Conservation (phyloP, 2,329 filamentous ascomycete species). For the Exophiala bonariae region DNA sequence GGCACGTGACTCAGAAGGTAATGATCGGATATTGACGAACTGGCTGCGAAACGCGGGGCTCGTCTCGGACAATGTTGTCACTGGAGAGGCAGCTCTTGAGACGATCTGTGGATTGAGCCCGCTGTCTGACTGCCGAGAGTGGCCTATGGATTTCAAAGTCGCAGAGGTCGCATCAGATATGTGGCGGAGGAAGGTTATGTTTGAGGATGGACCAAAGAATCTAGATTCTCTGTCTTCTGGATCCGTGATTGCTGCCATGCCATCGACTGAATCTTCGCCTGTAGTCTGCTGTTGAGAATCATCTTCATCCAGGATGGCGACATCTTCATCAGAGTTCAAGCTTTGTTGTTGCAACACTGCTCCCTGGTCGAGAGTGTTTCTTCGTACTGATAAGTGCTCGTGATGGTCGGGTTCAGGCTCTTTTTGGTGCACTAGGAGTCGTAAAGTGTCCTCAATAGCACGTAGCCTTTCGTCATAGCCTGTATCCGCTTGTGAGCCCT, state of each 20-base stretch:
- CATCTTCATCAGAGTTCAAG: conserved; percentile 14
- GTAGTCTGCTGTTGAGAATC: conserved; percentile 11
- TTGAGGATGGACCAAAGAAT: conserved; percentile 35
- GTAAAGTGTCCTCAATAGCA: conserved; percentile 22
- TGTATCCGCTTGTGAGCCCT: conserved; percentile 3
- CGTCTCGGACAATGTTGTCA: conserved; percentile 19
- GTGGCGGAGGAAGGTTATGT: conserved; percentile 20
- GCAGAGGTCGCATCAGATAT: conserved; percentile 21
- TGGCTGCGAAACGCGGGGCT: conserved; percentile 11
- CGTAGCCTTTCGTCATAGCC: conserved; percentile 21
- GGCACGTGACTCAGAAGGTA: conserved; percentile 23
- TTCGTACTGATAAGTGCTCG: not conserved
- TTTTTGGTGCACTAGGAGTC: conserved; percentile 17
- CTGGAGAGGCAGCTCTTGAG: conserved; percentile 19
- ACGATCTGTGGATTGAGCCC: conserved; percentile 14
- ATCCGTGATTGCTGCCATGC: conserved; percentile 38
- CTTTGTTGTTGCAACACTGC: not conserved
- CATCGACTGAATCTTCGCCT: conserved; percentile 34
- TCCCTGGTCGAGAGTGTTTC: not conserved
- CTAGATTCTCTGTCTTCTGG: conserved; percentile 38
- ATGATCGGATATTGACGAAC: conserved; percentile 17
- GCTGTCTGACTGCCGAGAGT: conserved; percentile 17
- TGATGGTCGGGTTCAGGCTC: conserved; percentile 2
- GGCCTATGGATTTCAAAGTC: conserved; percentile 16
- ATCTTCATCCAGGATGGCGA: conserved; percentile 19